These are phyloP conservation scores for Wickerhamomyces strasburgensis DNA, from an alignment of 805 yeast genomes.

Conservation along the genomic window DNA sequence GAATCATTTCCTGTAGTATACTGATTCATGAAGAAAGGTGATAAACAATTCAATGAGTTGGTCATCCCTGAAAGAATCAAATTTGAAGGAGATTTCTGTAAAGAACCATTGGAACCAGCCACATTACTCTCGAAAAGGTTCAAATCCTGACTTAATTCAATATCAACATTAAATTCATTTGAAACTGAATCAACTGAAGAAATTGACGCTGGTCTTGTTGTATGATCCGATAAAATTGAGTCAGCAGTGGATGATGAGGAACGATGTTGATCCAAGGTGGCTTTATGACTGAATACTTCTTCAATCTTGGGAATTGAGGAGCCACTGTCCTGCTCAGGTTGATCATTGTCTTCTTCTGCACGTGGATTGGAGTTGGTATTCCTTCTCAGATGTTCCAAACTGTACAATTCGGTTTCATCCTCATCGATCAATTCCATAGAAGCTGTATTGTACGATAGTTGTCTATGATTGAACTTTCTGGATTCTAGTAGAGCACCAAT, in stretches of 20 bases:
- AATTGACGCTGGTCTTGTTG: slow-evolving; percentile 3
- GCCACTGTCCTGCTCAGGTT: too few relatives aligned
- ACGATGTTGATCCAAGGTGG: neutral
- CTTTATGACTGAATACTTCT: neutral
- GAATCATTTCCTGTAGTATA: too few relatives aligned
- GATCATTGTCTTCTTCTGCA: too few relatives aligned
- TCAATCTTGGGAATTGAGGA: too few relatives aligned
- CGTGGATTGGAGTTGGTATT: neutral
- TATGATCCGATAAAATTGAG: slow-evolving; percentile 1
- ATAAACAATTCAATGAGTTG: slow-evolving; percentile 1
- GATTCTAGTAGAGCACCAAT: slow-evolving; percentile 14
- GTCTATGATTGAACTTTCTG: slow-evolving; percentile 10
- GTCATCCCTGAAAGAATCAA: neutral
- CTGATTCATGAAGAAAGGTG: slow-evolving; percentile 2
- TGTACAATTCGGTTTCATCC: slow-evolving; percentile 3
- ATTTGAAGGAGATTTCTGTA: slow-evolving; percentile 8
- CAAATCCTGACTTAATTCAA: slow-evolving; percentile 3
- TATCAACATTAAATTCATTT: slow-evolving; percentile 1
- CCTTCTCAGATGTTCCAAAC: slow-evolving; percentile 6
- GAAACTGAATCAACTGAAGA: neutral
- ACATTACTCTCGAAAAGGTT: slow-evolving; percentile 4
- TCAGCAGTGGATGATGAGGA: neutral
- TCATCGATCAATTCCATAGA: slow-evolving; percentile 1
- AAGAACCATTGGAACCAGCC: slow-evolving; percentile 2
- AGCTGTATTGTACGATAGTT: neutral